Conservation (phyloP, 1,284 basidiomycete genomes). For the Mycena citricolor region DNA sequence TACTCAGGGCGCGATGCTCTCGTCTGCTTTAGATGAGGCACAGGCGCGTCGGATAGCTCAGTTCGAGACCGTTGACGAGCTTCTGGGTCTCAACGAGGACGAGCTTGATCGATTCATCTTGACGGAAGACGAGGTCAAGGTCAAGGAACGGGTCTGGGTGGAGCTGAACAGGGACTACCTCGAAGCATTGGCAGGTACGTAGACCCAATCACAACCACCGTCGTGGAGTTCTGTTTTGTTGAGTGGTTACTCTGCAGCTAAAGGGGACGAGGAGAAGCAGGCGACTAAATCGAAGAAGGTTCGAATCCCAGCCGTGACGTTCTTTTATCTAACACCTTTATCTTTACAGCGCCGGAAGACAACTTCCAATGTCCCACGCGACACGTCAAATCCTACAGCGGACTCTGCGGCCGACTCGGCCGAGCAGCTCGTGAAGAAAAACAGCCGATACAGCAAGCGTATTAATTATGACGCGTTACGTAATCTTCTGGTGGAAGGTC, state of each 20-base stretch:
- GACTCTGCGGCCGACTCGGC: conserved; percentile 80
- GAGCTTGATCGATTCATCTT: conserved; percentile 89
- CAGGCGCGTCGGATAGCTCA: conserved; percentile 57
- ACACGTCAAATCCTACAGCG: conserved; percentile 70
- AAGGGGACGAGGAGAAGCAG: conserved; percentile 54
- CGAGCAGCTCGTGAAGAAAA: conserved; percentile 77
- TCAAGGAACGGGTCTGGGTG: conserved; percentile 96
- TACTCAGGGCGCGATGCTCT: conserved; percentile 53
- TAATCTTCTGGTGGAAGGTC: conserved; percentile 55
- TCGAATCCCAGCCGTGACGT: conserved; percentile 44
- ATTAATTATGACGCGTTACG: conserved; percentile 89
- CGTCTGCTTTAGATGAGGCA: conserved; percentile 61
- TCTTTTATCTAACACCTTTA: conserved; percentile 27
- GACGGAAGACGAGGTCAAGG: conserved; percentile 81
- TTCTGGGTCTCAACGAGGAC: conserved; percentile 86
- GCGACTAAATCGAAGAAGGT: conserved; percentile 72
- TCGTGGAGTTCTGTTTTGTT: conserved; percentile 37
- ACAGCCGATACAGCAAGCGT: conserved; percentile 80
- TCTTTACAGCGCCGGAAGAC: conserved; percentile 62
- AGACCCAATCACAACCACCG: conserved; percentile 1
- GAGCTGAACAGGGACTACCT: conserved; percentile 94
- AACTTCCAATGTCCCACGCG: conserved; percentile 61
- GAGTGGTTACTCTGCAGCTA: conserved; percentile 55
- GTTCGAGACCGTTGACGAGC: conserved; percentile 54
- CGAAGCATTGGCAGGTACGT: conserved; percentile 82